Evolutionary conservation across 495 filamentous ascomycete genomes (phyloP), one percentile per base, ranked within the genome.

Genomic region (Xylaria scruposa): DNA sequence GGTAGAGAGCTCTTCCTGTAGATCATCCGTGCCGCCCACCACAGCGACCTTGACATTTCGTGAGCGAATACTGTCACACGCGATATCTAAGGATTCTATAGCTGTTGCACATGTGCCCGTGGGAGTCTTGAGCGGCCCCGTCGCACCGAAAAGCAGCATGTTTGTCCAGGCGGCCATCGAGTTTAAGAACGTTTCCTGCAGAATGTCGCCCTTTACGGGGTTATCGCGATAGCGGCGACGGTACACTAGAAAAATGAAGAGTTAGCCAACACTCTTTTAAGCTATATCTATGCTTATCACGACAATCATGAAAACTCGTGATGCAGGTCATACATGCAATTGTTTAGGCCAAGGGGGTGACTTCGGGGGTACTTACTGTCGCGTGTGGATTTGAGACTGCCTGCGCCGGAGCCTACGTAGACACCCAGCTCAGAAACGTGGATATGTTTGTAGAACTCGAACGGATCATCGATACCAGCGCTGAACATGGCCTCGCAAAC

Each of bases 151-250:
- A 42, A 96, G 83, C 79, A 96, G 81, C 93, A 96, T 95, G 83
- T 96, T 96, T 68, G 95, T 92, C 93, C 93, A 96, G n/a, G 93
- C 93, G 71, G 90, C 90, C 93, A 96, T 96, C 21, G 93, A 94
- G 81, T 96, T 96, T 81, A 96, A 94, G 84, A 96, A 96, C 19
- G 93, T 94, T 78, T 96, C 93, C 77, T 96, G 93, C 38, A 96
- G 83, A 72, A 96, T 94, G 81, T 96, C 93, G 81, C 95, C 95
- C 76, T 96, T 93, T 26, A 95, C 83, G 12, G 93, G 93, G 82
- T 91, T 94, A 81, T 95, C 93, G 38, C 94, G 82, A 85, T 87
- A 95, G 54, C 93, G 91, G 72, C 94, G 93, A 85, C 94, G 94
- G 86, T 95, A 95, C 93, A 96, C 95, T 63, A 92, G 92, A 74